These are phyloP conservation scores for Simmondsia chinensis DNA, from an alignment of 148 eudicot genomes.

Conservation along the genomic window DNA sequence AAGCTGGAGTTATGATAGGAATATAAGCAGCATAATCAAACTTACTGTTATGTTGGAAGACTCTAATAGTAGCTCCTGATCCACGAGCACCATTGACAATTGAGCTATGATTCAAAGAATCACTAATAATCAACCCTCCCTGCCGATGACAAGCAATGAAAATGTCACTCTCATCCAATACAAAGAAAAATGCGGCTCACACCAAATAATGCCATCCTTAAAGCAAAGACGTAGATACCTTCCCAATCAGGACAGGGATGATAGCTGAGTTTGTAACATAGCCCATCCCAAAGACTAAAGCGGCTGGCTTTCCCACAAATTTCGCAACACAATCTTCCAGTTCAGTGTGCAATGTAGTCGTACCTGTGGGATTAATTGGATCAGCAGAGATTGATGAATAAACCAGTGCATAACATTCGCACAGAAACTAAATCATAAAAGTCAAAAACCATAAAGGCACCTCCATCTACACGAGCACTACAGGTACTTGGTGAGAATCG, in stretches of 20 bases:
- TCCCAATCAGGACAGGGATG: constrained; percentile 81
- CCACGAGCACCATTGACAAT: constrained; percentile 97
- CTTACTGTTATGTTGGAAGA: constrained; percentile 92
- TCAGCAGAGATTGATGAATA: constrained; percentile 8
- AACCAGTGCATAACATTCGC: background rate
- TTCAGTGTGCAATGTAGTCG: constrained; percentile 60
- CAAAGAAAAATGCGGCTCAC: constrained; percentile 1
- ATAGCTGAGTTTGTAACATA: constrained; percentile 93
- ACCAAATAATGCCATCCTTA: no score
- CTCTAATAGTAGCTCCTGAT: constrained; percentile 79
- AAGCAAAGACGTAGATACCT: constrained; percentile 31
- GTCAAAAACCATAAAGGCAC: constrained; percentile 17
- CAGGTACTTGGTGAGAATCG: constrained; percentile 74
- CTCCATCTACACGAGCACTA: constrained; percentile 90
- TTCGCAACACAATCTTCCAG: constrained; percentile 81
- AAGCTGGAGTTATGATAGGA: background rate
- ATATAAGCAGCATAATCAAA: background rate
- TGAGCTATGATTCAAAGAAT: constrained; percentile 95
- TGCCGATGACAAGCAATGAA: constrained; percentile 21
- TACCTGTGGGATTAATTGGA: constrained; percentile 40
- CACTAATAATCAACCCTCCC: constrained; percentile 95
- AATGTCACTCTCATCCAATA: no score
- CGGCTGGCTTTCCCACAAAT: constrained; percentile 87
- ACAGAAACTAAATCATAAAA: background rate
- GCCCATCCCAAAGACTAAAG: constrained; percentile 90